These are phyloP conservation scores for Irpex lacteus DNA, from an alignment of 1,284 basidiomycete genomes.

Conservation along the genomic window DNA sequence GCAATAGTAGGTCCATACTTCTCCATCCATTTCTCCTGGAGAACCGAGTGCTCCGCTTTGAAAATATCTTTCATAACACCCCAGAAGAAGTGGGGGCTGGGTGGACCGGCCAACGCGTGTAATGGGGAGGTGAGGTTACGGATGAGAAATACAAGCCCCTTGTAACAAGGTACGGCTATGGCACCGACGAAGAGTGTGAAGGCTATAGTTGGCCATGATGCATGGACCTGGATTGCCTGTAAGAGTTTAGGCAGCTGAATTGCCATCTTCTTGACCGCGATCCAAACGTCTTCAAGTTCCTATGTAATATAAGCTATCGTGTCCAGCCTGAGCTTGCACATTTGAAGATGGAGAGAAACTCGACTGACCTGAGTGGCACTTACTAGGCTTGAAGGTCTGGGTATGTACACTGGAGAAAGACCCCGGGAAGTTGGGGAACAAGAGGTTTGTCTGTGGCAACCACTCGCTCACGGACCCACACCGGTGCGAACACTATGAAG, in stretches of 20 bases:
- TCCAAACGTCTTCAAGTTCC: too few species aligned
- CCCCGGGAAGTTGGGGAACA: too few species aligned
- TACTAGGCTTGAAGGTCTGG: too few species aligned
- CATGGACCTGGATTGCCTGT: neutral
- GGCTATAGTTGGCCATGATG: neutral
- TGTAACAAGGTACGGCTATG: neutral
- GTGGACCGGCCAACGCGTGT: constrained; percentile 48
- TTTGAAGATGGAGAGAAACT: too few species aligned
- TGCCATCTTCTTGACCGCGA: neutral
- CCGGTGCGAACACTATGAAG: too few species aligned
- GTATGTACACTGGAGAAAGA: too few species aligned
- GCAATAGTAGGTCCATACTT: constrained; percentile 46
- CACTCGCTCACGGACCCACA: too few species aligned
- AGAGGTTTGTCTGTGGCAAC: too few species aligned
- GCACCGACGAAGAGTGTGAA: neutral
- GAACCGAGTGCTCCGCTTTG: constrained; percentile 34
- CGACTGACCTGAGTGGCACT: too few species aligned
- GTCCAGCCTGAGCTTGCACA: too few species aligned
- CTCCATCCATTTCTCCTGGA: constrained; percentile 53
- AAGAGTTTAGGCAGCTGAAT: neutral
- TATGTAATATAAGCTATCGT: too few species aligned
- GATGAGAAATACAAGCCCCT: neutral
- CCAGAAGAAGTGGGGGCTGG: constrained; percentile 45
- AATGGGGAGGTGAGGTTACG: constrained; percentile 36
- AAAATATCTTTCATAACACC: constrained; percentile 50